Percentiles rank a stretch among this genome's conserved stretches.
These are phyloP conservation scores for Schizochytrium sp. DNA, from an alignment of 108 stramenopile species.

Conservation along the genomic window DNA sequence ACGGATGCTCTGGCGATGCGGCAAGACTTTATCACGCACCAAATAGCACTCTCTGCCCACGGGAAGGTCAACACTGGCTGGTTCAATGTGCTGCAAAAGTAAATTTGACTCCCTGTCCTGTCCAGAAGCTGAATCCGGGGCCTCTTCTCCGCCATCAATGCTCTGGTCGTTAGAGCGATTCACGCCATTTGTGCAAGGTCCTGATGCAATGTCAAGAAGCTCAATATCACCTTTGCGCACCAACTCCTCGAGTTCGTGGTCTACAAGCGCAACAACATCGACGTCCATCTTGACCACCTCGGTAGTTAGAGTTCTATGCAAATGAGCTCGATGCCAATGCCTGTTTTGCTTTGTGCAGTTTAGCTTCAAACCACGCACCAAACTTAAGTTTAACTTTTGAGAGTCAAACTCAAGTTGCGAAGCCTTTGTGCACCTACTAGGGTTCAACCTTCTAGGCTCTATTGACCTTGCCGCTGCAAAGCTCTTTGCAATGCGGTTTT, in stretches of 20 bases:
- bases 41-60: constrained; percentile 16
- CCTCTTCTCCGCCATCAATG: neutral
- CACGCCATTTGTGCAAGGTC: neutral
- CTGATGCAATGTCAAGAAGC: neutral
- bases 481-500: too few species aligned
- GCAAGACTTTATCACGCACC: constrained; percentile 40
- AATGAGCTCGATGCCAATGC: too few species aligned
- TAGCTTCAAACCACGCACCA: too few species aligned
- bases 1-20: constrained; percentile 25
- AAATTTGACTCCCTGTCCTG: neutral
- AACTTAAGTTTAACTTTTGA: too few species aligned
- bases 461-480: too few species aligned
- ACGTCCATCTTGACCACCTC: neutral
- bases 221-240: neutral
- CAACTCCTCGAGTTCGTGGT: constrained; percentile 28
- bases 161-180: neutral
- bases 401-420: too few species aligned
- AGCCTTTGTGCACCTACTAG: too few species aligned
- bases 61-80: constrained; percentile 46
- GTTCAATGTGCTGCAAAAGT: constrained; percentile 25
- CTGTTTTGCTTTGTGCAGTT: too few species aligned
- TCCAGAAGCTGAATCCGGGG: neutral
- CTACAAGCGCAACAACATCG: constrained; percentile 26
- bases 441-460: too few species aligned
- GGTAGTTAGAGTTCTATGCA: neutral